Evolutionary conservation across 208 protist genomes (phyloP).

Genomic region (Lotmaria passim): DNA sequence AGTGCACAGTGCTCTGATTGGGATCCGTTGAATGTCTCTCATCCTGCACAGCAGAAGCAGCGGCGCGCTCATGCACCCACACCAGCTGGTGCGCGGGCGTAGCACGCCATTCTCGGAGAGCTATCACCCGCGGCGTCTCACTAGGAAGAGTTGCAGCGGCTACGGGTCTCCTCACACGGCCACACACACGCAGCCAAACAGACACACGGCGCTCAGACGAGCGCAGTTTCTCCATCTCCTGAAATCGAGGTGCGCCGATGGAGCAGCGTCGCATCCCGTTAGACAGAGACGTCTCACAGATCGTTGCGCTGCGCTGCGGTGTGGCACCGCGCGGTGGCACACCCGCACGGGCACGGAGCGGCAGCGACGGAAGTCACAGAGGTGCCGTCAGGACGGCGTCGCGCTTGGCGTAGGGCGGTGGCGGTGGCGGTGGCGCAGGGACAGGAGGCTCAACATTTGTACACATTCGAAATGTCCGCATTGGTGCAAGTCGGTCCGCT

Average conservation of each 20-base stretch:
- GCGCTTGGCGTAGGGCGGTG: background rate
- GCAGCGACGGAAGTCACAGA: background rate
- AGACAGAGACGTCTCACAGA: conserved; percentile 18
- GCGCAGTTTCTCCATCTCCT: conserved; percentile 3
- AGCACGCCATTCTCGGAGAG: background rate
- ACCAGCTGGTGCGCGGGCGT: too few species aligned
- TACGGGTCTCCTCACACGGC: too few species aligned
- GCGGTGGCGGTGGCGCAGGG: background rate
- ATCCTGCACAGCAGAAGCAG: background rate
- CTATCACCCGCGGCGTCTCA: too few species aligned
- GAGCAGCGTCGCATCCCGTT: conserved; percentile 1
- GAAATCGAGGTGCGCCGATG: conserved; percentile 14
- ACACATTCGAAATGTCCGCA: conserved; percentile 35
- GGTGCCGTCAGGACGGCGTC: too few species aligned
- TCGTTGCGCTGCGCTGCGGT: background rate
- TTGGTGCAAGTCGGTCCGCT: conserved; percentile 32
- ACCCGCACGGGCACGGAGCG: background rate
- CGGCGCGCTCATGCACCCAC: too few species aligned
- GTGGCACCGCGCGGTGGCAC: background rate
- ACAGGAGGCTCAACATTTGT: conserved; percentile 31
- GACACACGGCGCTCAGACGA: too few species aligned
- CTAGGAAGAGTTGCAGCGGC: background rate
- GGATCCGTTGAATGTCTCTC: background rate
- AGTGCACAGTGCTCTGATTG: background rate
- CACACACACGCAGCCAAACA: too few species aligned